These are phyloP conservation scores for Kwoniella pini DNA, from an alignment of 768 basidiomycete genomes.

Conservation along the genomic window DNA sequence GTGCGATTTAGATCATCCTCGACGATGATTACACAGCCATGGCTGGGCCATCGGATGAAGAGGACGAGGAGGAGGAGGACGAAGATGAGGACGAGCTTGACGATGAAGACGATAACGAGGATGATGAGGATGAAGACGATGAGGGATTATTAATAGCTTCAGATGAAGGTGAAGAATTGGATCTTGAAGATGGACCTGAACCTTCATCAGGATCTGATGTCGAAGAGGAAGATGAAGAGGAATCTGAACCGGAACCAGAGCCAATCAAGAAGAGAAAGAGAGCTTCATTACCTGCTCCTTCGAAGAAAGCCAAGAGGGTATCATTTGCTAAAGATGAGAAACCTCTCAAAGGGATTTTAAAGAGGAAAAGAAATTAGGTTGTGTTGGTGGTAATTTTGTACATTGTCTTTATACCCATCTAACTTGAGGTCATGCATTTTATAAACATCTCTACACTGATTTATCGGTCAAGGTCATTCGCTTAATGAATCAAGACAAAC, in stretches of 20 bases:
- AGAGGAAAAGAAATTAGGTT: conserved; percentile 11
- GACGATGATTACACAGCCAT: conserved; percentile 58
- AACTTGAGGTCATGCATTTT: no score
- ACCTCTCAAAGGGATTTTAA: conserved; percentile 20
- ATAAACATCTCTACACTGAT: no score
- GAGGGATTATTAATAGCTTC: conserved; percentile 24
- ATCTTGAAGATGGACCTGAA: conserved; percentile 44
- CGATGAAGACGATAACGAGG: conserved; percentile 53
- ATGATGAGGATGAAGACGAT: conserved; percentile 40
- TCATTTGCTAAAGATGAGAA: conserved; percentile 34
- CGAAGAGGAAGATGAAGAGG: conserved; percentile 57
- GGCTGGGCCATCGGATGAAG: conserved; percentile 47
- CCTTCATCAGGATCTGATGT: conserved; percentile 53
- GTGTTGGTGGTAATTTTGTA: no score
- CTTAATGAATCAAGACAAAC: no score
- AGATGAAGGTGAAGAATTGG: conserved; percentile 38
- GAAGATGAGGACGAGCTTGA: conserved; percentile 56
- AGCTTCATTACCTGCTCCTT: conserved; percentile 14
- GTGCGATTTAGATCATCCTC: conserved; percentile 55
- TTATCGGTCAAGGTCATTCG: no score
- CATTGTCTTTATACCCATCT: no score
- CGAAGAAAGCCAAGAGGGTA: conserved; percentile 37
- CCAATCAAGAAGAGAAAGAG: conserved; percentile 42
- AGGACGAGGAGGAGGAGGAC: conserved; percentile 55
- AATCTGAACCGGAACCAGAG: conserved; percentile 39